Conservation (phyloP, 2,329 filamentous ascomycete species). For the Epichloe sibirici region DNA sequence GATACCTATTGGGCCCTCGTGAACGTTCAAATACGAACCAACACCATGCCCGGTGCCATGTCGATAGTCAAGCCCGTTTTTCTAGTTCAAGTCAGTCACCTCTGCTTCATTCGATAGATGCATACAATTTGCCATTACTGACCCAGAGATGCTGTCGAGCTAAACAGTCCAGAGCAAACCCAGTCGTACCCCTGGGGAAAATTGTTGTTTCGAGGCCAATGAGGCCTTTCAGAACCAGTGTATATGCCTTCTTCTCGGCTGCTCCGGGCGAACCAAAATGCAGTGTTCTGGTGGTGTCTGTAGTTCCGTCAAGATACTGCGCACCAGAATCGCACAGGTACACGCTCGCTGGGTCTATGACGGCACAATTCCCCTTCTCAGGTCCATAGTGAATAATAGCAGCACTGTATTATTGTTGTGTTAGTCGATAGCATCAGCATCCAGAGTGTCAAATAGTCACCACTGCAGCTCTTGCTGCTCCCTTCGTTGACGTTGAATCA, state of each 20-base stretch:
- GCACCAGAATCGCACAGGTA: conserved; percentile 96
- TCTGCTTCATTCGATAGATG: background rate
- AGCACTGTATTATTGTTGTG: conserved; percentile 42
- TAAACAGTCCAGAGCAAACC: conserved; percentile 78
- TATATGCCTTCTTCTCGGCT: conserved; percentile 81
- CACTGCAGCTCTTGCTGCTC: background rate
- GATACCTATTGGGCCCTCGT: conserved; percentile 94
- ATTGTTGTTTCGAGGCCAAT: conserved; percentile 77
- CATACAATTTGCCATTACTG: conserved; percentile 14
- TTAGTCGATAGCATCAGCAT: background rate
- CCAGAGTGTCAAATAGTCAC: background rate
- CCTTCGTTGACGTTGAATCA: no score
- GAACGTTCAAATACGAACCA: conserved; percentile 89
- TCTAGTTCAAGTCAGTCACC: conserved; percentile 11
- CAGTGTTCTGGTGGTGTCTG: conserved; percentile 84
- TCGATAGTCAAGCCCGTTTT: conserved; percentile 77
- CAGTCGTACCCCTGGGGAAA: conserved; percentile 91
- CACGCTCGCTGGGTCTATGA: conserved; percentile 72
- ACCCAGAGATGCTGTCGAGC: conserved; percentile 91
- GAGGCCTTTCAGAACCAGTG: conserved; percentile 85
- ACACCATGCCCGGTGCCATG: conserved; percentile 96
- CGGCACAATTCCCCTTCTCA: conserved; percentile 66
- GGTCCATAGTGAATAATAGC: conserved; percentile 95
- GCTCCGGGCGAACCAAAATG: conserved; percentile 80
- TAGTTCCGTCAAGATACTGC: conserved; percentile 93